A percentile compares a stretch with the other conserved stretches of the same genome.
phyloP scores from a whole-genome alignment of 2,329 filamentous ascomycete species.

The Trichophyton verrucosum region DNA sequence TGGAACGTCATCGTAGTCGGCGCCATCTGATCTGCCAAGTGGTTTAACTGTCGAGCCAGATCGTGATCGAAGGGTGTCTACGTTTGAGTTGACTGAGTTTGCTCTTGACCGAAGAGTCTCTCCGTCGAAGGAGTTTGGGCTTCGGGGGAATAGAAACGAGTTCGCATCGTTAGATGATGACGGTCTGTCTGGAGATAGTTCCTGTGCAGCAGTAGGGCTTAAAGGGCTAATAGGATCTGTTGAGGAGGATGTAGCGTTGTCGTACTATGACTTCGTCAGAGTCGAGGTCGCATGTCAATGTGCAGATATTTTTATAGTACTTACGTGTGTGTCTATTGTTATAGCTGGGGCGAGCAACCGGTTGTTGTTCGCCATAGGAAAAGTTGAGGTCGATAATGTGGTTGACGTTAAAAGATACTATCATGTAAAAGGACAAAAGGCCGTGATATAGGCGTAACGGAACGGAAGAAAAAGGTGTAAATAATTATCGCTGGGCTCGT shows the following conservation, averaged over 20 bases:
- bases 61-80: conserved; percentile 24
- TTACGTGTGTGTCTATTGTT: conserved; percentile 13
- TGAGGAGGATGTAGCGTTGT: conserved; percentile 7
- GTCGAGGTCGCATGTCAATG: background rate
- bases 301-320: background rate
- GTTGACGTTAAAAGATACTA: background rate
- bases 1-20: conserved; percentile 27
- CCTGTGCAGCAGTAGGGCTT: background rate
- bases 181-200: conserved; percentile 9
- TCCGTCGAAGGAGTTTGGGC: conserved; percentile 24
- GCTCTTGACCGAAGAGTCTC: conserved; percentile 34
- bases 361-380: conserved; percentile 12
- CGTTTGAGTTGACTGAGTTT: conserved; percentile 28
- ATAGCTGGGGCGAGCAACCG: conserved; percentile 13
- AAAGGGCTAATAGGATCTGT: conserved; percentile 2
- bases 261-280: conserved; percentile 8
- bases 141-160: conserved; percentile 12
- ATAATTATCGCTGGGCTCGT: background rate
- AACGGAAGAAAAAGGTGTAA: background rate
- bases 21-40: conserved; percentile 11
- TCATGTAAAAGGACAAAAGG: background rate
- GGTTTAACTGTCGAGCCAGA: conserved; percentile 22
- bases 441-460: background rate
- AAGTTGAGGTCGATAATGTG: background rate
- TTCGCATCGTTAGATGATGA: conserved; percentile 10